Base-by-base conservation (phyloP, 768 basidiomycete genomes). In the Rhizopogon rudus region DNA sequence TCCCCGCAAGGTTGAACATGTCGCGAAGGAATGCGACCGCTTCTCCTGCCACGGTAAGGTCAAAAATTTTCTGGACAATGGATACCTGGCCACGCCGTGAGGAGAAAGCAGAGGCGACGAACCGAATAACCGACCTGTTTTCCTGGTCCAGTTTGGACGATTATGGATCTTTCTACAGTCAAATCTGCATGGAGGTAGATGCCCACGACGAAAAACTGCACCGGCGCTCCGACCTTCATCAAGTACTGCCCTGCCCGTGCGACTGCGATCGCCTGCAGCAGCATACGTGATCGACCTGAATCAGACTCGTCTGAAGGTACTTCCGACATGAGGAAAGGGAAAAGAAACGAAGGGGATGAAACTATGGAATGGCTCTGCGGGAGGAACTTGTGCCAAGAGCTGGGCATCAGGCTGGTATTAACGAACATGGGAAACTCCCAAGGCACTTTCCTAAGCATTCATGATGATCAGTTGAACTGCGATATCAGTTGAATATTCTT, bases 151-250 rank as follows among this genome's bases (percentile, higher is more conserved):
- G 43, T 37, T 25, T 63, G 40, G 33, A 43, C 29, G 6, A 52
- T 22, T 2, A 63, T 44, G 35, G 55, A 60, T 2, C 58, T 39
- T 25, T 52, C 54, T 0, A 7, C 59, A 35, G 29, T 31, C 52
- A 63, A 41, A 1, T 42, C 5, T 9, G 16, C 37, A 17, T 28
- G 33, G 1, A 63, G 13, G 41, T 58, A 57, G 10, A 63, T 37
- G 5, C 46, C 57, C 13, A 63, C 56, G 1, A 63, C 43, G 12
- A 63, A 63, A 48, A 61, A 57, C 17, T 13, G 35, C 31, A 33
- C 9, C 31, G 8, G 31, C 9, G 31, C 31, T 8, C 31, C 31
- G 1, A 5, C 28, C 10, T 13, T 22, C 13, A 54, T 6, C 2
- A 61, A 45, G 14, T 13, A 40, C 6, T 51, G 20, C 3, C 57